Evolutionary conservation across 352 stramenopile genomes (phyloP).

Genomic region (Phytophthora lateralis): DNA sequence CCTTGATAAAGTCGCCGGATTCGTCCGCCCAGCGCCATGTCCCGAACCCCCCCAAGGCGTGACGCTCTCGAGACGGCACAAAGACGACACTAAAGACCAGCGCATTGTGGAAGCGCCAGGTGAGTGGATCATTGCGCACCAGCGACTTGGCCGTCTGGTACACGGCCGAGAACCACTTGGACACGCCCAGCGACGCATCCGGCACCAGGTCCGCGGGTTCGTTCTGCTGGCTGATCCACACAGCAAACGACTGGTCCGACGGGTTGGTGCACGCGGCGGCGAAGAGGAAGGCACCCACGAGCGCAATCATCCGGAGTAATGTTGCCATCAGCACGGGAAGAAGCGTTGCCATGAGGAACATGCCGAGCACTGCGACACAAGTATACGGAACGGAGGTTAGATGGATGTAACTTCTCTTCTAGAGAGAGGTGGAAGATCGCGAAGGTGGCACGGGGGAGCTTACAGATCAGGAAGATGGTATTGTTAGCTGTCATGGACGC

Average conservation of each 20-base stretch:
- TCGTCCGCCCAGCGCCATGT: conserved; percentile 79
- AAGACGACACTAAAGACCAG: conserved; percentile 70
- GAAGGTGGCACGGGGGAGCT: conserved; percentile 9
- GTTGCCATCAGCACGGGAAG: conserved; percentile 60
- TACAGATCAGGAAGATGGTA: conserved; percentile 73
- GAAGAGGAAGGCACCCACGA: conserved; percentile 35
- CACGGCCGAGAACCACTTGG: conserved; percentile 72
- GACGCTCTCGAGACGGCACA: conserved; percentile 62
- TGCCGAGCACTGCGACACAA: conserved; percentile 52
- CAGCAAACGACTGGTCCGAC: conserved; percentile 72
- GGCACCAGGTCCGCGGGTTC: conserved; percentile 34
- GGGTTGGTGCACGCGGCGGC: conserved; percentile 61
- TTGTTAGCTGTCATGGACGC: conserved; percentile 60
- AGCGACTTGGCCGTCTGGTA: conserved; percentile 74
- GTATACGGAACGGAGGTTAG: conserved; percentile 4
- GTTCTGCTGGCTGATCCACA: conserved; percentile 69
- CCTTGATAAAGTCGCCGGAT: conserved; percentile 39
- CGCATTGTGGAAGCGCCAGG: conserved; percentile 66
- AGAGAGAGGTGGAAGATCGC: conserved; percentile 4
- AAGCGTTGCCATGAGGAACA: conserved; percentile 73
- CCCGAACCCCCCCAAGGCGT: conserved; percentile 70
- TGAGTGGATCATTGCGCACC: conserved; percentile 64
- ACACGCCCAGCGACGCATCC: conserved; percentile 55
- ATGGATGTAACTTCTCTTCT: conserved; percentile 5
- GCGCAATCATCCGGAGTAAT: conserved; percentile 42